These are phyloP conservation scores for Gaeumannomyces tritici DNA, from an alignment of 2,329 filamentous ascomycete species.

Conservation along the genomic window DNA sequence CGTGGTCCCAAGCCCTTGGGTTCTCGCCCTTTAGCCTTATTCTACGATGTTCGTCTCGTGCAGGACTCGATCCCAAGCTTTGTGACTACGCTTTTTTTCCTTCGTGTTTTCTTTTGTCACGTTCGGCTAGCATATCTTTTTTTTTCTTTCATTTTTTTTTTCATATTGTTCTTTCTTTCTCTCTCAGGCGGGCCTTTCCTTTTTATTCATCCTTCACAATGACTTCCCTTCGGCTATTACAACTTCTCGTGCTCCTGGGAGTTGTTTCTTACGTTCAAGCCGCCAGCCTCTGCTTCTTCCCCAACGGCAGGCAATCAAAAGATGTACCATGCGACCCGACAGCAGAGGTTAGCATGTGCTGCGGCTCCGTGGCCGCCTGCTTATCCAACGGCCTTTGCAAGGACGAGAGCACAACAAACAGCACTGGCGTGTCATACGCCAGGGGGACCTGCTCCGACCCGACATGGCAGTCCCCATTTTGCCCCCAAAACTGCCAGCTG, in stretches of 20 bases:
- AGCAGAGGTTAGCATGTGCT: constrained; percentile 11
- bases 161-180: background rate
- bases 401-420: constrained; percentile 4
- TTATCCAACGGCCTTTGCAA: constrained; percentile 9
- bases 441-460: constrained; percentile 9
- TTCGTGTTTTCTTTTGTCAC: background rate
- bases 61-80: background rate
- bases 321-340: constrained; percentile 9
- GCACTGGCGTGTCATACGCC: constrained; percentile 6
- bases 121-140: background rate
- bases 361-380: constrained; percentile 5
- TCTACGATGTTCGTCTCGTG: background rate
- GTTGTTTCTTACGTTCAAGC: background rate
- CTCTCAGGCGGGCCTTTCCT: background rate
- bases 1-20: background rate
- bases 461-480: constrained; percentile 19
- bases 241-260: constrained; percentile 2
- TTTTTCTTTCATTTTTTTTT: background rate
- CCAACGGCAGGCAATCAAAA: constrained; percentile 12
- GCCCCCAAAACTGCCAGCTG: constrained; percentile 32
- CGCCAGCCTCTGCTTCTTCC: constrained; percentile 9
- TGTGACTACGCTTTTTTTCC: background rate
- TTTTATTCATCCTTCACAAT: background rate
- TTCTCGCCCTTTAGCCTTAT: background rate
- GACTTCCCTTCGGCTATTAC: background rate